phyloP scores from a whole-genome alignment of 2,329 filamentous ascomycete genomes.

The Botrytis tulipae region DNA sequence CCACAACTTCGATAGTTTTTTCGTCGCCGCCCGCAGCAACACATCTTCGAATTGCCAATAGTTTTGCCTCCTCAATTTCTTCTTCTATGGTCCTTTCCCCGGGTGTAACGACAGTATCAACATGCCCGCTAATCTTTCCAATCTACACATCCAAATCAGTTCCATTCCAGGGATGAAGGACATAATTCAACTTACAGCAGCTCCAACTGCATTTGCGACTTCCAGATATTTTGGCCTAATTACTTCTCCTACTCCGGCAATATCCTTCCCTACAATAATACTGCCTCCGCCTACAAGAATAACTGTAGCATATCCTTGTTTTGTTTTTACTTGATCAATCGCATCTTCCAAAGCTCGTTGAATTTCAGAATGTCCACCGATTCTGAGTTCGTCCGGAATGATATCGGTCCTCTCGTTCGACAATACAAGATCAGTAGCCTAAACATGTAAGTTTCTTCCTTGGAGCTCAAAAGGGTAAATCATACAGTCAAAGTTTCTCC shows the following conservation, averaged over 20 bases:
- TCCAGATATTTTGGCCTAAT: conserved; percentile 52
- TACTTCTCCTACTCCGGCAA: conserved; percentile 51
- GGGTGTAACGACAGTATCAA: conserved; percentile 35
- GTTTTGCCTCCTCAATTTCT: conserved; percentile 32
- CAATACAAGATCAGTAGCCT: conserved; percentile 34
- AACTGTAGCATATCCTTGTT: conserved; percentile 50
- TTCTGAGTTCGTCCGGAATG: conserved; percentile 24
- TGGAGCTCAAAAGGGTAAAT: conserved; percentile 30
- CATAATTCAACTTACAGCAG: conserved; percentile 46
- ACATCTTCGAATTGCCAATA: conserved; percentile 31
- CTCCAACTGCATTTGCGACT: conserved; percentile 60
- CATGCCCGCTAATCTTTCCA: conserved; percentile 34
- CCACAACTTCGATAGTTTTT: conserved; percentile 34
- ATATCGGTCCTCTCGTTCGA: conserved; percentile 13
- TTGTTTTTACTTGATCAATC: conserved; percentile 57
- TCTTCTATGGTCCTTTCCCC: conserved; percentile 28
- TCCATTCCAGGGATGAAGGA: background rate
- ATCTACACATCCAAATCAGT: conserved; percentile 28
- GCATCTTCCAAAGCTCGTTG: conserved; percentile 49
- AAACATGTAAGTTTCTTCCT: conserved; percentile 40
- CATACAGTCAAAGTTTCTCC: conserved; percentile 53
- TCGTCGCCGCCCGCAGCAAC: conserved; percentile 34
- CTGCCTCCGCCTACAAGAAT: conserved; percentile 59
- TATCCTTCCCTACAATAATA: conserved; percentile 46
- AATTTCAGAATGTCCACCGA: conserved; percentile 29